Evolutionary conservation across 2,329 filamentous ascomycete species (phyloP).

Genomic region (Ascochyta rabiei): DNA sequence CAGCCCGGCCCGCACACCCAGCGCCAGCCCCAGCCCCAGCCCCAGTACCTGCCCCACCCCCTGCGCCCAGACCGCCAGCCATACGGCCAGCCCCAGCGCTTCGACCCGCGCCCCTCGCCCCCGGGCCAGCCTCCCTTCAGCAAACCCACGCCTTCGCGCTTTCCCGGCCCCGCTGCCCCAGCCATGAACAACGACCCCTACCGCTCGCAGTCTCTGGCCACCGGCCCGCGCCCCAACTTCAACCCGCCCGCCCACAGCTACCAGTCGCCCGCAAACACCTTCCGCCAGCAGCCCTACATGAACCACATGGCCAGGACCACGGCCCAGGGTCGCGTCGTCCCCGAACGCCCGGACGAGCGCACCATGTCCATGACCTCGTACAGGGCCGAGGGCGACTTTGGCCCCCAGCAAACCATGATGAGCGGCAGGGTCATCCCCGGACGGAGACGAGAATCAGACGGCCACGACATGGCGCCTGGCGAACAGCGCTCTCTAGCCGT

Average conservation of each 20-base stretch:
- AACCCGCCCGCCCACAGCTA: conserved; percentile 59
- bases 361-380: conserved; percentile 96
- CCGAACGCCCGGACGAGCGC: conserved; percentile 88
- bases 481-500: conserved; percentile 29
- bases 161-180: conserved; percentile 61
- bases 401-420: conserved; percentile 77
- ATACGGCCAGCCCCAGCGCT: conserved; percentile 74
- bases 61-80: conserved; percentile 68
- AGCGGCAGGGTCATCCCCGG: conserved; percentile 90
- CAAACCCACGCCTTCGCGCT: conserved; percentile 64
- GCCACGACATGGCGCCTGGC: conserved; percentile 27
- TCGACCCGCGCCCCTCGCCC: conserved; percentile 64
- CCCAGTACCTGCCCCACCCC: conserved; percentile 66
- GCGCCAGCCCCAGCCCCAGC: conserved; percentile 55
- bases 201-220: conserved; percentile 91
- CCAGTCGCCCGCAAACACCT: conserved; percentile 71
- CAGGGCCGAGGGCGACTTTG: conserved; percentile 74
- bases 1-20: conserved; percentile 45
- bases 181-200: conserved; percentile 85
- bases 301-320: conserved; percentile 76
- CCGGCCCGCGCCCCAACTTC: conserved; percentile 72
- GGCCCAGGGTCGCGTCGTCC: conserved; percentile 87
- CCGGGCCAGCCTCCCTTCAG: conserved; percentile 56
- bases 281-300: conserved; percentile 78
- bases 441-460: conserved; percentile 65